Evolutionary conservation across 768 basidiomycete species (phyloP).

Genomic region (Lanmaoa pseudosensibilis): DNA sequence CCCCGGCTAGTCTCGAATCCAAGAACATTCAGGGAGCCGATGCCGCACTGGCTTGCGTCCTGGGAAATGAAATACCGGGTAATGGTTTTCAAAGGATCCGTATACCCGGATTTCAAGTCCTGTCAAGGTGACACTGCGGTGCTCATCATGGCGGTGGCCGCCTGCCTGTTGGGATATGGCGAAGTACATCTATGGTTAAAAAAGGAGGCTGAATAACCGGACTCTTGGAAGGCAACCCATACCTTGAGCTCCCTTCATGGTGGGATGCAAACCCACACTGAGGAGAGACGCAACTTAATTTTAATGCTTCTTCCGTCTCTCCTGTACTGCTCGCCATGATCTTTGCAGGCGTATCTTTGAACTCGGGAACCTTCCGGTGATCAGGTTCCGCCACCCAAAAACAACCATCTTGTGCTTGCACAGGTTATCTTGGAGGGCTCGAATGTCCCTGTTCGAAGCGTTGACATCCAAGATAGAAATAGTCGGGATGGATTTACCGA

Average conservation of each 20-base stretch:
- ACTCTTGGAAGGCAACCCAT: constrained; percentile 4
- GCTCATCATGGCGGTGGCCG: constrained; percentile 1
- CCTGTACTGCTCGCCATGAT: too few species aligned
- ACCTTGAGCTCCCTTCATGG: not conserved
- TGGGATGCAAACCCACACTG: too few species aligned
- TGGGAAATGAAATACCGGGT: not conserved
- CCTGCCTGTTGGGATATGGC: constrained; percentile 1
- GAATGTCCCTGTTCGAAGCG: too few species aligned
- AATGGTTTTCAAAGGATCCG: not conserved
- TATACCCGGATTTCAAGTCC: not conserved
- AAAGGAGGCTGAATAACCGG: constrained; percentile 1
- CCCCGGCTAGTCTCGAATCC: not conserved
- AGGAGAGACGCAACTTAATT: too few species aligned
- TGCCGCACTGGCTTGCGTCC: not conserved
- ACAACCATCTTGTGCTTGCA: too few species aligned
- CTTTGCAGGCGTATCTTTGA: too few species aligned
- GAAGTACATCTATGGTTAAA: constrained; percentile 1
- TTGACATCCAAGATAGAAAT: too few species aligned
- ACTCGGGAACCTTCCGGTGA: too few species aligned
- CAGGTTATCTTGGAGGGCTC: too few species aligned
- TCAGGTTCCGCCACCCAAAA: too few species aligned
- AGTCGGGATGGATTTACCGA: too few species aligned
- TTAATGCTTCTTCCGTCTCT: too few species aligned
- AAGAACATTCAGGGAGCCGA: not conserved
- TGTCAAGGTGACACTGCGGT: not conserved